These are phyloP conservation scores for Starmerella stellata DNA, from an alignment of 805 yeast genomes.

Conservation along the genomic window DNA sequence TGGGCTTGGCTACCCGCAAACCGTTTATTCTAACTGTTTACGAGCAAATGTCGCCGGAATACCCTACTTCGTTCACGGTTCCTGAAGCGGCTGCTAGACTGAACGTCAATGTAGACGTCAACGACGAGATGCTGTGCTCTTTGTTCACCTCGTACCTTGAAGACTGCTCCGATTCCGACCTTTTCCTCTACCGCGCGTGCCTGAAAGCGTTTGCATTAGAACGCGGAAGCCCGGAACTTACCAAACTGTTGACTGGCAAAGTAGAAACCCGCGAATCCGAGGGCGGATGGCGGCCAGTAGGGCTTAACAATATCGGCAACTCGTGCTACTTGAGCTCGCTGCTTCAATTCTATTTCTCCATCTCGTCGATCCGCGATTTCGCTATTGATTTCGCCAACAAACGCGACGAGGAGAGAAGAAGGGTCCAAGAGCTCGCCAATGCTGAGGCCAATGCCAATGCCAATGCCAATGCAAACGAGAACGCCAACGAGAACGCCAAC, in stretches of 20 bases:
- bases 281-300: slow-evolving; percentile 53
- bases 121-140: slow-evolving; percentile 55
- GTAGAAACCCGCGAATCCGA: not conserved
- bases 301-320: slow-evolving; percentile 85
- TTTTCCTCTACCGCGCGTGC: slow-evolving; percentile 39
- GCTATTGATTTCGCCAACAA: slow-evolving; percentile 35
- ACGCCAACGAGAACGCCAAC: not conserved
- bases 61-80: slow-evolving; percentile 22
- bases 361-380: slow-evolving; percentile 58
- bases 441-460: not conserved
- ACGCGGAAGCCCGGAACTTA: slow-evolving; percentile 33
- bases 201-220: slow-evolving; percentile 37
- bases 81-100: slow-evolving; percentile 35
- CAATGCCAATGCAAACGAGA: not conserved
- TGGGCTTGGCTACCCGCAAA: slow-evolving; percentile 4
- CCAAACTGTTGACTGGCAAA: not conserved
- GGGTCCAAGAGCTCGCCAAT: not conserved
- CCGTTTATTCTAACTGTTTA: slow-evolving; percentile 3
- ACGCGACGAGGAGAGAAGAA: slow-evolving; percentile 20
- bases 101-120: slow-evolving; percentile 34
- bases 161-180: slow-evolving; percentile 31
- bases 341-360: slow-evolving; percentile 73
- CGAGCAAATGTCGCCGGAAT: slow-evolving; percentile 3
- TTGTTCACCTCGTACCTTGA: slow-evolving; percentile 49
- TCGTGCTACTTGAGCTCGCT: slow-evolving; percentile 88